Evolutionary conservation across 2,329 filamentous ascomycete species (phyloP).

Genomic region (Colletotrichum sojae): DNA sequence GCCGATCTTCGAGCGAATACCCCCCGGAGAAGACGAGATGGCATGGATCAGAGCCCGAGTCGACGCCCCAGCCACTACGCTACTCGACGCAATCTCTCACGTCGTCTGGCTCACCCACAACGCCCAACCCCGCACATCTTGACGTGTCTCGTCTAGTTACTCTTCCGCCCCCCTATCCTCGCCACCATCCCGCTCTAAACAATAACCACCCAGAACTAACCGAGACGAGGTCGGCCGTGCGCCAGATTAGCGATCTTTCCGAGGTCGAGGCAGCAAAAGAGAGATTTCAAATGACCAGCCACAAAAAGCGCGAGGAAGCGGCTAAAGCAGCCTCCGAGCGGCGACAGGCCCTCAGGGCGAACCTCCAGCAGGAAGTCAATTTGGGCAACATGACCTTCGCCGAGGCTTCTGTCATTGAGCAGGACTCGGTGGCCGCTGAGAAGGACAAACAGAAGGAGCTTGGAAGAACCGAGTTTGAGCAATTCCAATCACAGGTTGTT

Average conservation of each 20-base stretch:
- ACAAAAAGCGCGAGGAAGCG: constrained; percentile 71
- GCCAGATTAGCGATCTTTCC: constrained; percentile 79
- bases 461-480: constrained; percentile 85
- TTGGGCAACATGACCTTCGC: constrained; percentile 85
- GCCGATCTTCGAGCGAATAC: constrained; percentile 62
- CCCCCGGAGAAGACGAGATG: constrained; percentile 70
- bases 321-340: constrained; percentile 64
- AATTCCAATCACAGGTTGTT: constrained; percentile 87
- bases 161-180: constrained; percentile 91
- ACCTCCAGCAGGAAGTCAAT: constrained; percentile 84
- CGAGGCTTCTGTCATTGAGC: constrained; percentile 86
- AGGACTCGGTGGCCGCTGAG: constrained; percentile 80
- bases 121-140: constrained; percentile 69
- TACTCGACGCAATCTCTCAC: constrained; percentile 57
- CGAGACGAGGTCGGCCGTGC: constrained; percentile 80
- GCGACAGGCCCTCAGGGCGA: constrained; percentile 76
- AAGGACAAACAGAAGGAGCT: constrained; percentile 78
- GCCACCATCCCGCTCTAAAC: constrained; percentile 95
- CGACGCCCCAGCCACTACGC: constrained; percentile 60
- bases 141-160: constrained; percentile 95
- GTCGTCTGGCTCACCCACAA: constrained; percentile 61
- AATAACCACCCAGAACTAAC: constrained; percentile 95
- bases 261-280: constrained; percentile 80
- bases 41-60: constrained; percentile 62
- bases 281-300: constrained; percentile 69